Base-by-base conservation (phyloP, 495 filamentous ascomycete genomes). In the Penicillium egyptiacum region DNA sequence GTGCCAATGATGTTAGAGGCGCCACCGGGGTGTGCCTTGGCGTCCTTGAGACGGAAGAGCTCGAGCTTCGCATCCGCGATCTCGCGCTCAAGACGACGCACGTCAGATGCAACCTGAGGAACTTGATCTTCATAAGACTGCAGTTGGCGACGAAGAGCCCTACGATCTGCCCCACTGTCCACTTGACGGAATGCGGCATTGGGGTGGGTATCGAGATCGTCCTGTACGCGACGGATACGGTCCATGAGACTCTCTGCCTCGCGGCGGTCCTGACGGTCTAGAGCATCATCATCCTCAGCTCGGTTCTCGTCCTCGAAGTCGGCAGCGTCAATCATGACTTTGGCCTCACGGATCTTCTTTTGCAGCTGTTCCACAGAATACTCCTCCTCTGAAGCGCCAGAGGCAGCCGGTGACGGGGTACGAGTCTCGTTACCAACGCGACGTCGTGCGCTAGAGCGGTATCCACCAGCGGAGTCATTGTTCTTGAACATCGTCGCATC, bases 401-500 rank as follows among this genome's bases (percentile, higher is more conserved):
- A 80, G 5, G 90, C 81, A 19, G 81, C 78, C 30, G 86, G 87
- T 22, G 85, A 88, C 9, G 93, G 92, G 1, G 91, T 95, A 20
- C 86, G 79, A 23, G 81, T 82, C 46, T 82, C 87, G n/a, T 83
- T 86, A 28, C 91, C 83, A 41, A 88, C 68, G 51, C 95, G 84
- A 50, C 90, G 90, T 57, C 95, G 88, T 50, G 95, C 95, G 69
- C 93, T 97, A 8, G 94, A 98, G 54, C 86, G 88, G 59, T 99
- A 99, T 3, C 92, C 92, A 50, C 92, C 81, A 56, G 81, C 74
- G 47, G 87, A 86, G 59, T 96, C 92, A 59, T 98, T 94, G 66
- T 98, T 96, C 68, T 93, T 93, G 74, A 92, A 99, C 43, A 97
- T 86, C 2, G 95, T 99, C 16, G 89, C 95, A 73, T 99, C 95